Evolutionary conservation across 257 asterid species (phyloP).

Genomic region (Solanum raphanifolium): DNA sequence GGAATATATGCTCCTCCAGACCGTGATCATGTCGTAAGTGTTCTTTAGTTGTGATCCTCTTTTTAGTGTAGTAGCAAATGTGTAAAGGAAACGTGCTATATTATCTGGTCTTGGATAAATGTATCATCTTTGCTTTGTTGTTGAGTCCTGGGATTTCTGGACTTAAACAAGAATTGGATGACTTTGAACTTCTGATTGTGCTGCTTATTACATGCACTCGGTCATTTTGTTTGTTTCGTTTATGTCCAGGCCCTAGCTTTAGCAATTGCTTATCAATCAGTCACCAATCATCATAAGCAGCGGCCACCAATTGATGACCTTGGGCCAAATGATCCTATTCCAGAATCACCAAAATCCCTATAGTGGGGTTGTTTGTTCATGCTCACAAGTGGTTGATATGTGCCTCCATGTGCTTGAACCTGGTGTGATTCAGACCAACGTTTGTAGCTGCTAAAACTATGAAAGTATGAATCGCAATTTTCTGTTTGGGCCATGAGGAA

Average conservation of each 20-base stretch:
- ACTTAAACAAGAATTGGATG: neutral
- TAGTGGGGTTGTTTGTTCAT: constrained; percentile 10
- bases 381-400: neutral
- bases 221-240: neutral
- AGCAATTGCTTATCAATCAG: constrained; percentile 15
- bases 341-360: constrained; percentile 20
- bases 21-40: constrained; percentile 73
- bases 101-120: neutral
- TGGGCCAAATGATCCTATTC: constrained; percentile 33
- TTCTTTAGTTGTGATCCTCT: neutral
- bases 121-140: neutral
- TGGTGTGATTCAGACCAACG: neutral
- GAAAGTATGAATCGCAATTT: neutral
- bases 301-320: constrained; percentile 17
- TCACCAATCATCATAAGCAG: constrained; percentile 14
- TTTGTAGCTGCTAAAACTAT: neutral
- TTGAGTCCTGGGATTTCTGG: neutral
- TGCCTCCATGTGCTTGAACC: neutral
- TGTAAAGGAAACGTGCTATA: neutral
- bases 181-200: neutral
- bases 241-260: constrained; percentile 11
- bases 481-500: neutral
- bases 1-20: constrained; percentile 87
- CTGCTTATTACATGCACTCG: neutral
- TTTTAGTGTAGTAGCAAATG: neutral